Evolutionary conservation across 148 eudicot genomes (phyloP).

Genomic region (Persicaria maculosa): DNA sequence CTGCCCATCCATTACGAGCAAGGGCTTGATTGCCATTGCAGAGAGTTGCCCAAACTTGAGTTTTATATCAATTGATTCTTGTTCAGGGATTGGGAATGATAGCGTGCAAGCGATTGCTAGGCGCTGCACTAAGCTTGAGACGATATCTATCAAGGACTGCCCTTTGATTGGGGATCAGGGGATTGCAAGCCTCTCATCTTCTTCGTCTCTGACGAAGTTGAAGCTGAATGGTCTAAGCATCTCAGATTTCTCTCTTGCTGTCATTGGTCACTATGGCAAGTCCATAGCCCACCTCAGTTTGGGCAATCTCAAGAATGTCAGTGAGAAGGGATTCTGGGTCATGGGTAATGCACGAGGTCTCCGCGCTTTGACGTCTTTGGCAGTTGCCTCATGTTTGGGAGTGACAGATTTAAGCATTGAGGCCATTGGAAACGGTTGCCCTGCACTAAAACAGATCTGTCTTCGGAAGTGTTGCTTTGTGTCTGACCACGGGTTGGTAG

Average conservation of each 20-base stretch:
- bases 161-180: constrained; percentile 80
- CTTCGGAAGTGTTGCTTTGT: constrained; percentile 62
- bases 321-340: constrained; percentile 76
- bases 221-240: constrained; percentile 58
- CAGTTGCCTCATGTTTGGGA: constrained; percentile 60
- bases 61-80: constrained; percentile 67
- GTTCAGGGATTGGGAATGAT: constrained; percentile 58
- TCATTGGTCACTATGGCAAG: constrained; percentile 76
- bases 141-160: constrained; percentile 60
- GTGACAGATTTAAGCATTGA: constrained; percentile 61
- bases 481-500: constrained; percentile 56
- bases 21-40: constrained; percentile 65
- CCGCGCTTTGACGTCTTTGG: constrained; percentile 35
- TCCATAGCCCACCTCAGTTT: constrained; percentile 51
- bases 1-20: constrained; percentile 60
- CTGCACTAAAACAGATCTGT: constrained; percentile 48
- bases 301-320: constrained; percentile 50
- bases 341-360: constrained; percentile 83
- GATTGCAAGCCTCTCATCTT: constrained; percentile 47
- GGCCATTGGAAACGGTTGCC: constrained; percentile 67
- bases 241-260: constrained; percentile 76
- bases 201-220: constrained; percentile 45
- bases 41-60: constrained; percentile 64
- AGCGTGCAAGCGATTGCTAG: constrained; percentile 56
- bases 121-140: constrained; percentile 56